phyloP scores from a whole-genome alignment of 2,329 filamentous ascomycete genomes.

The Fusarium sp. region DNA sequence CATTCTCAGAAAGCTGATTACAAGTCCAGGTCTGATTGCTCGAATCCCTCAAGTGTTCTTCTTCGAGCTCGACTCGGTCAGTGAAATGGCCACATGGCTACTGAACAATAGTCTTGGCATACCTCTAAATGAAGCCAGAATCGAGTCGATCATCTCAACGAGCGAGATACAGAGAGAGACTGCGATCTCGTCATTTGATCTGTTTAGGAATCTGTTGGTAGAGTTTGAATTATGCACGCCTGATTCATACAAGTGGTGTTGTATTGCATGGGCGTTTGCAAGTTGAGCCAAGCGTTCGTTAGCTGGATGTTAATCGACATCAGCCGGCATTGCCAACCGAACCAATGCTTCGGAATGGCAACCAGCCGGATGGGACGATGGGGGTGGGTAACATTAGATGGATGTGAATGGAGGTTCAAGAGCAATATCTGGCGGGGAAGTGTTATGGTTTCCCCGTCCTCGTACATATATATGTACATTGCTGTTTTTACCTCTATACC shows the following conservation, averaged over 20 bases:
- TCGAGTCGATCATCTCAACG: no score
- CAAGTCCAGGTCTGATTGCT: no score
- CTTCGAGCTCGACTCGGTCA: no score
- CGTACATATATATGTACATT: neutral
- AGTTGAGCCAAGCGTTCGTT: conserved; percentile 29
- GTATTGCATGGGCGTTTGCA: conserved; percentile 23
- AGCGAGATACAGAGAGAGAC: no score
- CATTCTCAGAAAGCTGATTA: no score
- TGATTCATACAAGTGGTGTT: conserved; percentile 23
- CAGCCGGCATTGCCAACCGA: conserved; percentile 31
- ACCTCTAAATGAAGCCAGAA: no score
- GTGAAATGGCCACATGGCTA: no score
- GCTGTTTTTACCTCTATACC: neutral
- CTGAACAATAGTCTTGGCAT: no score
- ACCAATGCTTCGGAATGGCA: conserved; percentile 40
- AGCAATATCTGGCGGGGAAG: conserved; percentile 37
- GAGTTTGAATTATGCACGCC: neutral
- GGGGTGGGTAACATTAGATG: conserved; percentile 16
- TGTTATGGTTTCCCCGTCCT: conserved; percentile 21
- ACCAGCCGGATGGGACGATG: conserved; percentile 33
- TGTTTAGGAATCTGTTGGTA: no score
- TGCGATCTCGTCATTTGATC: no score
- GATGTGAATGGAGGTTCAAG: conserved; percentile 12
- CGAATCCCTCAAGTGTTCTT: no score
- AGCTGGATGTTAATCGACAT: conserved; percentile 15